phyloP scores from a whole-genome alignment of 1,139 yeast species.

The Debaryomyces sp. region DNA sequence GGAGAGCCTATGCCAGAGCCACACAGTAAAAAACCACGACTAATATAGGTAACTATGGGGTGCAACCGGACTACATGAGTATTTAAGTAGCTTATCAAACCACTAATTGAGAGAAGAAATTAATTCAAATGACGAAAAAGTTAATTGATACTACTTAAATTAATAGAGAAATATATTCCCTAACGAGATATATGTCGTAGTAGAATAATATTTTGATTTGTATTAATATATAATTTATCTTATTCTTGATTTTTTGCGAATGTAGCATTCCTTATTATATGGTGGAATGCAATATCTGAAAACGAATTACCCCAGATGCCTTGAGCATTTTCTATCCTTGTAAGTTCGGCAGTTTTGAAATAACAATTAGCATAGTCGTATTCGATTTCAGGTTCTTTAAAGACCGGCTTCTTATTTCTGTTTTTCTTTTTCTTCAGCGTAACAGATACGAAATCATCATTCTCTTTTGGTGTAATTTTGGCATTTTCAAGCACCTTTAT shows the following conservation, averaged over 20 bases:
- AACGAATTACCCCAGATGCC: slow-evolving; percentile 57
- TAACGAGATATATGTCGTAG: not conserved
- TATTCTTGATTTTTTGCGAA: not conserved
- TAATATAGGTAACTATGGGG: slow-evolving; percentile 9
- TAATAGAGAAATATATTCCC: not conserved
- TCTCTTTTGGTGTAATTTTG: slow-evolving; percentile 5
- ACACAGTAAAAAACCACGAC: slow-evolving; percentile 19
- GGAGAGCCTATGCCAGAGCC: slow-evolving; percentile 12
- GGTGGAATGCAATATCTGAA: slow-evolving; percentile 54
- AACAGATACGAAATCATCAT: slow-evolving; percentile 35
- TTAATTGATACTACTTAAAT: not conserved
- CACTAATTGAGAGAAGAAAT: not conserved
- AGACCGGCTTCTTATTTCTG: slow-evolving; percentile 24
- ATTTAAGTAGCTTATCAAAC: not conserved
- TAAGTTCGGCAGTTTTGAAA: slow-evolving; percentile 27
- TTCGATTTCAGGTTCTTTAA: slow-evolving; percentile 35
- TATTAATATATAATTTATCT: slow-evolving; percentile 5
- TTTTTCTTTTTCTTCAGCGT: slow-evolving; percentile 31
- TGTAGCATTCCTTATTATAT: slow-evolving; percentile 6
- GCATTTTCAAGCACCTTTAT: slow-evolving; percentile 27
- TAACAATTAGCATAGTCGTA: slow-evolving; percentile 38
- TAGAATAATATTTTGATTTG: slow-evolving; percentile 3
- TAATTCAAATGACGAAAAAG: not conserved
- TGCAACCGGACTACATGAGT: slow-evolving; percentile 1
- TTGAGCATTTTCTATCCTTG: slow-evolving; percentile 21